These are phyloP conservation scores for Stagonosporopsis rhizophila DNA, from an alignment of 2,329 filamentous ascomycete species.

Conservation along the genomic window DNA sequence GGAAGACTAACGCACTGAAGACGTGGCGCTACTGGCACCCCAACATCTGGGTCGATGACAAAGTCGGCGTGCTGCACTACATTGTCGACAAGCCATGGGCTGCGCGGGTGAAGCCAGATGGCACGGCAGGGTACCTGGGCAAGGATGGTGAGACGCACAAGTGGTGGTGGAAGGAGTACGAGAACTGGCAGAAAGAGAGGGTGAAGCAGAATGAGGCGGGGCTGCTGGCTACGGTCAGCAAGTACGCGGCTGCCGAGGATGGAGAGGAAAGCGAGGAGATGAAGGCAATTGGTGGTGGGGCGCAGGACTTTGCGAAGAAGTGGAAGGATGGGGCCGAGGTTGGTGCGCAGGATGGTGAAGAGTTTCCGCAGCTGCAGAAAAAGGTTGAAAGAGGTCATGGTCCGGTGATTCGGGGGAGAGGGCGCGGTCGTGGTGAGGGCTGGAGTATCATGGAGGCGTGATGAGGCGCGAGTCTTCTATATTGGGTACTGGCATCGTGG, in stretches of 20 bases:
- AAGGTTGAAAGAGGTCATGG: conserved; percentile 40
- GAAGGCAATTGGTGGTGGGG: conserved; percentile 40
- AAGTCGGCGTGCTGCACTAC: conserved; percentile 59
- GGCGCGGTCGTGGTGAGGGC: conserved; percentile 21
- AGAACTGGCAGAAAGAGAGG: conserved; percentile 49
- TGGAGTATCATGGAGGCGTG: conserved; percentile 32
- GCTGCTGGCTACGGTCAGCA: conserved; percentile 26
- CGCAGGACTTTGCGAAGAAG: conserved; percentile 44
- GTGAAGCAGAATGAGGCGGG: conserved; percentile 26
- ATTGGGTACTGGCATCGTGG: neutral
- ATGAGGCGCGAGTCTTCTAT: conserved; percentile 18
- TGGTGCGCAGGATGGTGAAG: neutral
- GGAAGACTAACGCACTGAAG: conserved; percentile 62
- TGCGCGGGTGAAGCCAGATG: conserved; percentile 51
- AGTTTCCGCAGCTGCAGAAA: conserved; percentile 13
- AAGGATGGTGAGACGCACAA: conserved; percentile 60
- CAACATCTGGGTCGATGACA: conserved; percentile 59
- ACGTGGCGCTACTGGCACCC: conserved; percentile 62
- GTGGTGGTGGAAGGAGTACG: conserved; percentile 62
- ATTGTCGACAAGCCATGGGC: conserved; percentile 66
- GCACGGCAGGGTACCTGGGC: conserved; percentile 57
- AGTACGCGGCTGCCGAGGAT: conserved; percentile 33
- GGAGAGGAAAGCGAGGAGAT: conserved; percentile 37
- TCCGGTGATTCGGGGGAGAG: conserved; percentile 29
- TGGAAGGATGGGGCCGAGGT: conserved; percentile 25